Evolutionary conservation across 2,329 filamentous ascomycete genomes (phyloP), one percentile per base, ranked within the genome.

Genomic region (Cercospora citrullina): DNA sequence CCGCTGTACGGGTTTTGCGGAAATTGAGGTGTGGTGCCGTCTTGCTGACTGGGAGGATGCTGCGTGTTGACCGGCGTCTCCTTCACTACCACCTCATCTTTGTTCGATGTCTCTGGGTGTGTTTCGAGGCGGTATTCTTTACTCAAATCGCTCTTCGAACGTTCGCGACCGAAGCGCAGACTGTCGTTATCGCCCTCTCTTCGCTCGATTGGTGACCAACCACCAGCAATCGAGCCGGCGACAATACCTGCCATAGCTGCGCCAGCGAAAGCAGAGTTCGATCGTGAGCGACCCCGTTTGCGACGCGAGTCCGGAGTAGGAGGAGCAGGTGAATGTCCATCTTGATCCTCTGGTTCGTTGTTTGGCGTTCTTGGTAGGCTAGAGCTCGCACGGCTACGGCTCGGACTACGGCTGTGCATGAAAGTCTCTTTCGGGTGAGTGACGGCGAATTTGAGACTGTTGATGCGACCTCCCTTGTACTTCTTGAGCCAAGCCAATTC

Each of bases 191-290:
- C 79, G 62, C 81, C 79, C 39, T 79, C 75, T 42, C 75, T 74
- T 33, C 86, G 81, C 68, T 89, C 89, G 64, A 89, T 86, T 0
- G 91, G 91, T 59, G 90, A 91, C 91, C 91, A 94, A 31, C 89
- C 79, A 12, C 77, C 90, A 14, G 89, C 90, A 36, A 94, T 87
- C 75, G 89, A 90, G 53, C 90, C 91, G 8, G 91, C 91, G 60
- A 94, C 87, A 67, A 94, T 90, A 69, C 91, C 91, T n/a, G 91
- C 90, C 91, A 93, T 93, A 69, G 93, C 91, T 7, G 89, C 89
- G 1, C 90, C 89, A 1, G 91, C 91, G 10, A 94, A 84, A 1
- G 90, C 90, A 30, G 90, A 93, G 76, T 87, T 90, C 53, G 89
- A 91, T 72, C 89, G 84, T 61, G 90, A 91, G 62, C 90, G 87